These are phyloP conservation scores for Cutaneotrichosporon cavernicola DNA, from an alignment of 1,284 basidiomycete species.

Conservation along the genomic window DNA sequence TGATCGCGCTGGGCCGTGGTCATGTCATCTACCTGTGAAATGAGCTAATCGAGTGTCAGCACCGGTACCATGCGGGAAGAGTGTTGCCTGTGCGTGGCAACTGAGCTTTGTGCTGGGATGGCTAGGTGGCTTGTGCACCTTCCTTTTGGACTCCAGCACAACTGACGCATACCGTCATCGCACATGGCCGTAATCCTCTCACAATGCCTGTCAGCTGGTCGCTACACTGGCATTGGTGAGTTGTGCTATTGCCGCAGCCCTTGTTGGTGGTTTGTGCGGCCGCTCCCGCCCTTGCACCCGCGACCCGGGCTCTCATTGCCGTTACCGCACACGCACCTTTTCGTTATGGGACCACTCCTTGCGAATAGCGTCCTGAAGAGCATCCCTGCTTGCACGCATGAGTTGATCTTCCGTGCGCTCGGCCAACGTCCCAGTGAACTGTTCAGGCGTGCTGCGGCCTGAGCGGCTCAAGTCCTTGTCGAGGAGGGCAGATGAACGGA, in stretches of 20 bases:
- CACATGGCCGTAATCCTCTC: not conserved
- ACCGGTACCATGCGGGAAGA: not conserved
- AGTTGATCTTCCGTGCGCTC: conserved; percentile 42
- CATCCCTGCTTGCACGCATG: conserved; percentile 30
- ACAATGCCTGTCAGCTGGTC: not conserved
- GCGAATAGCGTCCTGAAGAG: conserved; percentile 35
- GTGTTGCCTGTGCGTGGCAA: conserved; percentile 4
- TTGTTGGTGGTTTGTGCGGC: conserved; percentile 4
- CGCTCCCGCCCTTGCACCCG: not conserved
- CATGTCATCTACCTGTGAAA: conserved; percentile 22
- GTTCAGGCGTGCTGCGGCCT: conserved; percentile 10
- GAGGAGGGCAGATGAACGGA: not conserved
- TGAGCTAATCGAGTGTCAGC: conserved; percentile 11
- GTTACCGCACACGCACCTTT: conserved; percentile 29
- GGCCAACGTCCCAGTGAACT: conserved; percentile 25
- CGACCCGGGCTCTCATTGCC: not conserved
- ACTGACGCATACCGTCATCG: not conserved
- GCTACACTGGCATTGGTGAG: not conserved
- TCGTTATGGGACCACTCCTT: conserved; percentile 41
- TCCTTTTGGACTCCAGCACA: not conserved
- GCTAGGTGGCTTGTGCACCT: not conserved
- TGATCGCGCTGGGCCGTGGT: conserved; percentile 12
- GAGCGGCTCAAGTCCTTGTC: not conserved
- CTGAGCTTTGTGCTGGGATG: not conserved
- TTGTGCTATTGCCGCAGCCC: not conserved